phyloP scores from a whole-genome alignment of 2,329 filamentous ascomycete species.

The Trichophyton benhamiae region DNA sequence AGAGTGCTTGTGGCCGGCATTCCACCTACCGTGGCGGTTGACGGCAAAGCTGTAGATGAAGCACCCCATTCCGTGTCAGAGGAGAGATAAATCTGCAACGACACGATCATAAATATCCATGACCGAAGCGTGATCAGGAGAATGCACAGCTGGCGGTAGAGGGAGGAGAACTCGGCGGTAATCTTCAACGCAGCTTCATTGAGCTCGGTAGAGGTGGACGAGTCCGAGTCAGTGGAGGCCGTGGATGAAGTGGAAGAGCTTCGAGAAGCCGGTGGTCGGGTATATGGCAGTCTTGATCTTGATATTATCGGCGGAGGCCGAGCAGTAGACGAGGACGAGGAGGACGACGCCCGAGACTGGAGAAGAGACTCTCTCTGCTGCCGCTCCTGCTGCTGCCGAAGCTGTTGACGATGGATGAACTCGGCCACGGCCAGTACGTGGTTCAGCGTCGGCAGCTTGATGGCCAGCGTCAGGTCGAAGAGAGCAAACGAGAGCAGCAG shows the following conservation, averaged over 20 bases:
- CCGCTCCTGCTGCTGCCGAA: background rate
- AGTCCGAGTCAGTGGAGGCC: background rate
- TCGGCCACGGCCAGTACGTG: conserved; percentile 48
- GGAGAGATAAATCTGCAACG: conserved; percentile 28
- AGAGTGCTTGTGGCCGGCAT: background rate
- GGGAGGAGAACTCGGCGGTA: conserved; percentile 15
- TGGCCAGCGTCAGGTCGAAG: conserved; percentile 53
- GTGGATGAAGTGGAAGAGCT: background rate
- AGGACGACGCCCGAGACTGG: background rate
- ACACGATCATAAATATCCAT: conserved; percentile 26
- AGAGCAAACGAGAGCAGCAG: conserved; percentile 55
- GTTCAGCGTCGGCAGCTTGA: conserved; percentile 47
- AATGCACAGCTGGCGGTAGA: conserved; percentile 31
- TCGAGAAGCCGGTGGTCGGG: background rate
- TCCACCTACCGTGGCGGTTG: conserved; percentile 11
- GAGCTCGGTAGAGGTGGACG: background rate
- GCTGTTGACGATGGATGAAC: conserved; percentile 22
- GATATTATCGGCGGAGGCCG: background rate
- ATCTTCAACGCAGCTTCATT: conserved; percentile 9
- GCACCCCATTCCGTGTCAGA: conserved; percentile 19
- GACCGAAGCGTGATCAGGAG: conserved; percentile 25
- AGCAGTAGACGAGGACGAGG: too few relatives aligned
- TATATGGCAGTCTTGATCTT: background rate
- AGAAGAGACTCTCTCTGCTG: background rate
- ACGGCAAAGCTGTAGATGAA: background rate